phyloP scores from a whole-genome alignment of 1,139 yeast genomes.

The Geotrichum bryndzae region DNA sequence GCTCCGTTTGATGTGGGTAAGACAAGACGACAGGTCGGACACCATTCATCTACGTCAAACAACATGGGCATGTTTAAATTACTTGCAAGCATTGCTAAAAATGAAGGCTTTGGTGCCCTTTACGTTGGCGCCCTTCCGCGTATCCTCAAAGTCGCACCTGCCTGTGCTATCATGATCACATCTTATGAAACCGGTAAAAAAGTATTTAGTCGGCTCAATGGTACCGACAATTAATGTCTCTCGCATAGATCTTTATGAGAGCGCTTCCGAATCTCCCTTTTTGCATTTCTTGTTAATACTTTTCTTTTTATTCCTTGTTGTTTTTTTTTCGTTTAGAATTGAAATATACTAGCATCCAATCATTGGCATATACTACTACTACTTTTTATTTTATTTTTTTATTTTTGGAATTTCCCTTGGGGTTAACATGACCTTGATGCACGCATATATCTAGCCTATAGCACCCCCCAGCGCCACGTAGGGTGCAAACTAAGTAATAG shows the following conservation, averaged over 20 bases:
- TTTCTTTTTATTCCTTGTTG: conserved; percentile 3
- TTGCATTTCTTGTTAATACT: not conserved
- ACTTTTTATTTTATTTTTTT: no score
- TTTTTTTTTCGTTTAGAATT: conserved; percentile 5
- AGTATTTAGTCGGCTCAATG: conserved; percentile 36
- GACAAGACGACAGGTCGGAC: conserved; percentile 74
- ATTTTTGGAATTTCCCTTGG: not conserved
- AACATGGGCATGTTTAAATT: conserved; percentile 54
- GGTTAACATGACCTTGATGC: not conserved
- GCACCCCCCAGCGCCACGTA: no score
- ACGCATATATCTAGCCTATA: not conserved
- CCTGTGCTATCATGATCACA: conserved; percentile 98
- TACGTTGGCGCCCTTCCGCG: conserved; percentile 85
- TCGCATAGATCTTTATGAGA: not conserved
- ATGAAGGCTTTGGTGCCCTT: conserved; percentile 72
- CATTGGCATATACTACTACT: not conserved
- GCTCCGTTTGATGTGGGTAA: conserved; percentile 98
- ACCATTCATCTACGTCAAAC: conserved; percentile 32
- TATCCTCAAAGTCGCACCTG: conserved; percentile 85
- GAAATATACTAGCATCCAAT: not conserved
- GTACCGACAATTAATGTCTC: not conserved
- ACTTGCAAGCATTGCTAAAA: conserved; percentile 52
- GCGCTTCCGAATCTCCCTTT: no score
- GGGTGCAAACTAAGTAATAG: not conserved
- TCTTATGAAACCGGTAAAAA: conserved; percentile 86